Base-by-base conservation (phyloP, 306 rosid species). In the Medicago arabica region DNA sequence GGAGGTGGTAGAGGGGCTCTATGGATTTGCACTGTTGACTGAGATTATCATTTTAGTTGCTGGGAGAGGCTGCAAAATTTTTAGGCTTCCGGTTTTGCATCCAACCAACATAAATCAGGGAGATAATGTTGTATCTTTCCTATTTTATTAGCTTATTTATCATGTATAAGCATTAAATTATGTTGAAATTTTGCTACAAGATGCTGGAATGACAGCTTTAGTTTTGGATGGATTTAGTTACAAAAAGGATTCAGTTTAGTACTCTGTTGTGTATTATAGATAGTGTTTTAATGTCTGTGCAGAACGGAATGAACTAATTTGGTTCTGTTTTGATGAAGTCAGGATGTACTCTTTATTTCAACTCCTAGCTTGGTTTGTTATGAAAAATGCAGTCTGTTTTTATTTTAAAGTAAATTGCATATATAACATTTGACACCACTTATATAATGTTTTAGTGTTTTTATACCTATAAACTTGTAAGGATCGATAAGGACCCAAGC, bases 81-180 rank as follows among this genome's bases (percentile, higher is more conserved):
- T 68, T 65, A 75, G 80, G 83, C 79, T 49, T 57, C 67, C 77
- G 82, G 78, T 75, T 66, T 67, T 86, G 84, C 86, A 76, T 85
- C 82, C 80, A 66, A 80, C 79, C 86, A 55, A 84, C 89, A 83
- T 72, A 68, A 53, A 63, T 47, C 43, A 38, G 81, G 78, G 70
- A 80, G 87, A 84, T 83, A 82, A 50, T 83, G 90, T 86, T 88
- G 91, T 86, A 90, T 86, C 75, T 72, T 73, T 75, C 81, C 69
- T 73, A 80, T 86, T 86, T 81, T 18, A 77, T 86, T 81, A 58
- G 82, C 90, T 72, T 83, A 77, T 41, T 83, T 81, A 63, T 76
- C 70, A 70, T 86, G 91, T 88, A 90, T 85, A 86, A 83, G 79
- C 91, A 82, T 68, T 51, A 77, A 49, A 62, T 85, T 38, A 74